Base-by-base conservation (phyloP, 345 rosid species). In the Salix dunnii region DNA sequence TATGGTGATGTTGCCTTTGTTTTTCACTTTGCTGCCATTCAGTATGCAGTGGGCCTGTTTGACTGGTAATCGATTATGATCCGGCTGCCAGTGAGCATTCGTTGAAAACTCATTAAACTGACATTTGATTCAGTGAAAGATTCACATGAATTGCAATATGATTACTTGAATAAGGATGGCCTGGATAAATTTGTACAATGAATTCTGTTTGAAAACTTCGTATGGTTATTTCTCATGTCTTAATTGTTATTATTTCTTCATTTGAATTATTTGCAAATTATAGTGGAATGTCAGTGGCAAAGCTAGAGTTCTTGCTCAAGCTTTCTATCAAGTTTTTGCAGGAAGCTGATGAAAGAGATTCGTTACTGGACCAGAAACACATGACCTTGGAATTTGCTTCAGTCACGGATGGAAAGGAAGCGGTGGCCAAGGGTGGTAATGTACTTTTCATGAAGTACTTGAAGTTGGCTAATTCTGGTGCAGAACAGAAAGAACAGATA, bases 361-460 rank as follows among this genome's bases (percentile, higher is more conserved):
- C 43, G 28, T 77, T 71, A 2, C 73, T 65, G 65, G 82, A 79
- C 16, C 48, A 30, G 71, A 82, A 87, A 38, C 71, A 40, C 35
- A 84, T 88, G 83, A 85, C 77, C 38, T 38, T 95, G 71, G 99
- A 93, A 75, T 89, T 93, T 68, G 84, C 86, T 74, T 96, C 99
- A 25, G 73, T 76, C 28, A 86, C 95, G 7, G 92, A 92, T 80
- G 93, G 93, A 61, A 96, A 93, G 86, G 97, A 90, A 82, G 94
- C 97, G 64, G 83, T 96, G 58, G 88, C 83, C 58, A 92, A 86
- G 82, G 99, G 96, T 71, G 97, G 98, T 72, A 96, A 93, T 81
- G 70, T 91, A 79, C 91, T 92, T 70, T 85, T 91, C 33, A 63
- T 69, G 78, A 83, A 79, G 85, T 85, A 88, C 73, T 31, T 83